Evolutionary conservation across 2,329 filamentous ascomycete species (phyloP).

Genomic region (Monilinia fructigena): DNA sequence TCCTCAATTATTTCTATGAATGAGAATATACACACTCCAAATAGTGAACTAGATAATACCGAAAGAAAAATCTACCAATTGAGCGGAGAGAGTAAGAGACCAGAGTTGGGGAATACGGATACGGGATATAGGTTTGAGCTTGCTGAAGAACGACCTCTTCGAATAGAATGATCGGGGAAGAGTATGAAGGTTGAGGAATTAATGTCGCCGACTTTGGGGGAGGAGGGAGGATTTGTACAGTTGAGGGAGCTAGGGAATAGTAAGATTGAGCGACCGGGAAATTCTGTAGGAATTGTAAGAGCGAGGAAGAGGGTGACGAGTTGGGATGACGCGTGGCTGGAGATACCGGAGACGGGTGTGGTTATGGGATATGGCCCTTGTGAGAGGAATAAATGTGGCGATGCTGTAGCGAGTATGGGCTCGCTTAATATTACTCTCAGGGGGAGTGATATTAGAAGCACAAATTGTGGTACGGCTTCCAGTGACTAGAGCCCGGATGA

Average conservation of each 20-base stretch:
- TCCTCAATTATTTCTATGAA: background rate
- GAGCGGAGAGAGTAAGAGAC: background rate
- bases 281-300: background rate
- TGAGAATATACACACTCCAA: background rate
- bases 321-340: background rate
- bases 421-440: background rate
- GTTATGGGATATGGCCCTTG: background rate
- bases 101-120: background rate
- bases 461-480: background rate
- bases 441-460: background rate
- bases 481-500: background rate
- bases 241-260: background rate
- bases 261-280: background rate
- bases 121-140: background rate
- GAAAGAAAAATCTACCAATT: background rate
- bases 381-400: background rate
- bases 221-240: background rate
- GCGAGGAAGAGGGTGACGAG: background rate
- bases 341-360: background rate
- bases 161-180: background rate
- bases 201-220: conserved; percentile 1
- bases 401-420: background rate
- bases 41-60: background rate
- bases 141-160: background rate
- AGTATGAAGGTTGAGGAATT: background rate